phyloP scores from a whole-genome alignment of 208 protist species.

The Phytomonas sp. region DNA sequence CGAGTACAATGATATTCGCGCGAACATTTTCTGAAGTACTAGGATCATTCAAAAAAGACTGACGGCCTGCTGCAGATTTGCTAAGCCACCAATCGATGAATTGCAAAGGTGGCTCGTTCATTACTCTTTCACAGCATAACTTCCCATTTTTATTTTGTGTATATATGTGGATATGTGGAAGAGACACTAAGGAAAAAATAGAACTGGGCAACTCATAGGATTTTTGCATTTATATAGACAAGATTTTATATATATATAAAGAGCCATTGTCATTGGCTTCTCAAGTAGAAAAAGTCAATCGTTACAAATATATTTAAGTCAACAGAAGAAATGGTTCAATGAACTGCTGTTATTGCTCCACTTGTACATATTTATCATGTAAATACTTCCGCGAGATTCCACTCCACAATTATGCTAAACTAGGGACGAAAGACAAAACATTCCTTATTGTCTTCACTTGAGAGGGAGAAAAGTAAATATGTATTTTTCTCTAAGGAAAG shows the following conservation, averaged over 20 bases:
- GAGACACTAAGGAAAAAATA: not conserved
- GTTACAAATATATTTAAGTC: slow-evolving; percentile 4
- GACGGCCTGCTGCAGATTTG: slow-evolving; percentile 47
- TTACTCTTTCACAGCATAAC: slow-evolving; percentile 1
- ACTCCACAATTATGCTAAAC: slow-evolving; percentile 2
- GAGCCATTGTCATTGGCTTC: not conserved
- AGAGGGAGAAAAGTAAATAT: not conserved
- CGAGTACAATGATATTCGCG: slow-evolving; percentile 45
- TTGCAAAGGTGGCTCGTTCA: not conserved
- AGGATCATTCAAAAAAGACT: slow-evolving; percentile 35
- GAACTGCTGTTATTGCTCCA: not conserved
- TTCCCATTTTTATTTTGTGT: not conserved
- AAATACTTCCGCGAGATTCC: not conserved
- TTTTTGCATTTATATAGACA: slow-evolving; percentile 4
- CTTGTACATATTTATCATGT: not conserved
- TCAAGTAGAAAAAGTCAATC: not conserved
- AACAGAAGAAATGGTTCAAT: not conserved
- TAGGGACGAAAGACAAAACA: not conserved
- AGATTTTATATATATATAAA: not conserved
- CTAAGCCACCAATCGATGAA: slow-evolving; percentile 62
- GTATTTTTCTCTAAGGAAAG: not conserved
- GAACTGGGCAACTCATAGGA: not conserved
- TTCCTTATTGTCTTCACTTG: not conserved
- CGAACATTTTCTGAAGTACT: slow-evolving; percentile 29
- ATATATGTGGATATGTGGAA: not conserved